Evolutionary conservation across 805 yeast species (phyloP).

Genomic region (Candida michaelii): DNA sequence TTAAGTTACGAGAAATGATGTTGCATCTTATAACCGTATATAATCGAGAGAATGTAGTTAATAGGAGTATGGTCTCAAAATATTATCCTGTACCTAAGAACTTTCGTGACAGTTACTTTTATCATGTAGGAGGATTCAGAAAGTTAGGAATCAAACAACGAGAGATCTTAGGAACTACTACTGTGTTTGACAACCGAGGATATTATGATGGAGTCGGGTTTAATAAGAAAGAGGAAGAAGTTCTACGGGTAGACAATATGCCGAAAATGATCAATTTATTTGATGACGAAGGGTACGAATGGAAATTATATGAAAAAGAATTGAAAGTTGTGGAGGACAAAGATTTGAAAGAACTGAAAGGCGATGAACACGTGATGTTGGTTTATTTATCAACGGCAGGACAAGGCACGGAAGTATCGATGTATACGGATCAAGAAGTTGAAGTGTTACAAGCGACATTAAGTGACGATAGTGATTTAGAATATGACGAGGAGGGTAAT

Average conservation of each 20-base stretch:
- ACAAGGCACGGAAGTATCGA: constrained; percentile 2
- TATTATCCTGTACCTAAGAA: constrained; percentile 1
- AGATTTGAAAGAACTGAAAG: constrained; percentile 15
- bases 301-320: constrained; percentile 11
- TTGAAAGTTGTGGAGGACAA: constrained; percentile 12
- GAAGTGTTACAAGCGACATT: neutral
- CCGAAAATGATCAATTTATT: constrained; percentile 10
- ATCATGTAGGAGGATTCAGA: constrained; percentile 3
- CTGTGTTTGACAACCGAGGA: neutral
- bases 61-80: neutral
- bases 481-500: neutral
- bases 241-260: constrained; percentile 8
- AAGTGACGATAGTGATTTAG: neutral
- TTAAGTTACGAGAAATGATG: constrained; percentile 2
- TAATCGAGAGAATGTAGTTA: neutral
- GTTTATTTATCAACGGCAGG: constrained; percentile 16
- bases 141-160: constrained; percentile 4
- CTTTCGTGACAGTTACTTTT: constrained; percentile 1
- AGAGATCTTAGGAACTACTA: constrained; percentile 2
- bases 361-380: constrained; percentile 21
- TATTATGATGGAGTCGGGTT: constrained; percentile 2
- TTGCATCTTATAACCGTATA: neutral
- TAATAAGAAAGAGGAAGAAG: neutral
- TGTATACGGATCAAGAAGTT: constrained; percentile 13
- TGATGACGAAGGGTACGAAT: constrained; percentile 14